Evolutionary conservation across 225 moss, liverwort and hornwort species (phyloP), one percentile per base, ranked within the genome.

Genomic region (Sphagnum tenellum): DNA sequence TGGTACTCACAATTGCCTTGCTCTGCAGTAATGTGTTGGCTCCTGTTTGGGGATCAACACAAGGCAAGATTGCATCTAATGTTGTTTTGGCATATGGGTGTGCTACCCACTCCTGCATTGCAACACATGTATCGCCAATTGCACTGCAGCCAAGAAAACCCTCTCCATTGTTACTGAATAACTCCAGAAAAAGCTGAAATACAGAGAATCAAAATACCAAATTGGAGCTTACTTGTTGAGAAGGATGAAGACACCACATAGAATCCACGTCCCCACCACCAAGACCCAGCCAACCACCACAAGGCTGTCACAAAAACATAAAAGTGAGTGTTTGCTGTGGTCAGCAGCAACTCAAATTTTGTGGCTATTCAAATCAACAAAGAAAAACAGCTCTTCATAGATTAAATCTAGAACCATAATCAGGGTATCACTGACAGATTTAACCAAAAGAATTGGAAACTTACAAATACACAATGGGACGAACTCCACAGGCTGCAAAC

Each of bases 251-350:
- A 84, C 62, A 5, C 72, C 81, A 44, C 81, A 84, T 0, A 88
- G 69, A 49, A 88, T 79, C 88, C 88, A 88, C 6, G 88, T 88
- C 44, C 61, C 77, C 9, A 77, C 73, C 10, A 88, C 88, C 60
- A 88, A 69, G 7, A 84, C 47, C 88, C 88, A 88, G 9, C 88
- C 88, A 50, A 84, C 11, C 58, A 88, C 55, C 51, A 81, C 73
- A 68, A 88, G 62, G 9, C 88, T 88, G 84, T 51, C 11, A 52
- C 45, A 67, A 3, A 46, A 59, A 14, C 4, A 29, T 29, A 29
- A 29, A 29, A 29, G 29, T 29, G 29, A 29, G 29, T 29, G 29
- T 29, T 29, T 29, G 29, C 29, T 29, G 29, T 29, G 29, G 1
- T 29, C 29, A 29, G 29, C 29, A 29, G 29, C 29, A 29, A 29